Conservation (phyloP, 2,329 filamentous ascomycete species). For the Penicillium sp. region DNA sequence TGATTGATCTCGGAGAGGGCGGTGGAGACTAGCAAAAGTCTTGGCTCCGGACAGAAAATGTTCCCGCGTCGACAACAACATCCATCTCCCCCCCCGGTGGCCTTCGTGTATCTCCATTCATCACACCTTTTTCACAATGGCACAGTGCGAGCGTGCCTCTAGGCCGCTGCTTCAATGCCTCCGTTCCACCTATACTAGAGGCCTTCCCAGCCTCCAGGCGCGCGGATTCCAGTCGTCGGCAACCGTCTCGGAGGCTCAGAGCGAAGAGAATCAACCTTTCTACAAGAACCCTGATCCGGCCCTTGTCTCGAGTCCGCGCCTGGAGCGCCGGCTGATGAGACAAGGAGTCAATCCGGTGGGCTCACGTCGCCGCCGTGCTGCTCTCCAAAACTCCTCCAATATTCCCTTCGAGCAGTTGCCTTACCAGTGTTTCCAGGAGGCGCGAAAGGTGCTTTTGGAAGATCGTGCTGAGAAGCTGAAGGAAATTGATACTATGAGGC, state of each 20-base stretch:
- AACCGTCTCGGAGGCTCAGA: conserved; percentile 41
- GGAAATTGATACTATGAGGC: conserved; percentile 61
- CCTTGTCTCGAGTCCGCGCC: conserved; percentile 57
- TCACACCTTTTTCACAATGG: conserved; percentile 26
- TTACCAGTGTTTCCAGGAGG: conserved; percentile 97
- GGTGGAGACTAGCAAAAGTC: conserved; percentile 31
- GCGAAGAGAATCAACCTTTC: conserved; percentile 36
- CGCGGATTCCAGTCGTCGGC: conserved; percentile 48
- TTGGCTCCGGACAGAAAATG: conserved; percentile 34
- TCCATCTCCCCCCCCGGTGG: conserved; percentile 8
- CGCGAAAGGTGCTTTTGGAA: conserved; percentile 69
- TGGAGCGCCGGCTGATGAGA: conserved; percentile 64
- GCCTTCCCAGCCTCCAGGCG: conserved; percentile 31
- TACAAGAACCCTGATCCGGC: conserved; percentile 53
- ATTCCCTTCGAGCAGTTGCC: conserved; percentile 89
- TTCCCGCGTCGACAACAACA: conserved; percentile 28
- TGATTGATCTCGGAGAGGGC: conserved; percentile 25
- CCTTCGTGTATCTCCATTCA: conserved; percentile 14
- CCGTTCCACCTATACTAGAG: conserved; percentile 30
- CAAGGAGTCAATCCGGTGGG: conserved; percentile 68
- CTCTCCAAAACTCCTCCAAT: conserved; percentile 57
- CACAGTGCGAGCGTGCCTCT: conserved; percentile 39
- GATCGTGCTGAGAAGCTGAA: conserved; percentile 77
- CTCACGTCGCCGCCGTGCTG: conserved; percentile 74
- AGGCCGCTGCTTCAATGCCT: conserved; percentile 40